Evolutionary conservation across 176 grass and related monocot species (phyloP).

Genomic region (Melocanna baccifera): DNA sequence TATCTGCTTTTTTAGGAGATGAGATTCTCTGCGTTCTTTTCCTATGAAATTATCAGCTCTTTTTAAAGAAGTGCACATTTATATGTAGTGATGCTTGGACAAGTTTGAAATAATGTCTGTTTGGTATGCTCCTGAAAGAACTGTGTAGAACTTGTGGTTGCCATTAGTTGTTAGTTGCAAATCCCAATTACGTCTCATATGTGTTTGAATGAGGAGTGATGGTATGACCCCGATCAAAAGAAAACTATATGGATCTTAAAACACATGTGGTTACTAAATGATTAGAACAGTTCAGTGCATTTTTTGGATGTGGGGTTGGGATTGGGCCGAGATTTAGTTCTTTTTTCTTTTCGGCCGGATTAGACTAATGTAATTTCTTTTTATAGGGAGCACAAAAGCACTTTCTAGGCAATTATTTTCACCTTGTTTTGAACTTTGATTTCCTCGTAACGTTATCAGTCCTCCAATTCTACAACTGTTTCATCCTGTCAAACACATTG

Average conservation of each 20-base stretch:
- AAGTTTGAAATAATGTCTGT: neutral
- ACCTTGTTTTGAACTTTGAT: neutral
- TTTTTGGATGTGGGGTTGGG: neutral
- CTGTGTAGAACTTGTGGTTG: neutral
- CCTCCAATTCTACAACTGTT: neutral
- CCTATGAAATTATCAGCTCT: neutral
- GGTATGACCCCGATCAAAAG: neutral
- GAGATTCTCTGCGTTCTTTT: neutral
- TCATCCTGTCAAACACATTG: neutral
- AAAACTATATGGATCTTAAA: neutral
- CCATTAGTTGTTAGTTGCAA: neutral
- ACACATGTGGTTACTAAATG: neutral
- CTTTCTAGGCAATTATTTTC: neutral
- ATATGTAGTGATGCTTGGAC: neutral
- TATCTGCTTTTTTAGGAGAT: neutral
- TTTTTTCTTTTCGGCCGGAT: neutral
- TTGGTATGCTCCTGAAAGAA: neutral
- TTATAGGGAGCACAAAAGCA: neutral
- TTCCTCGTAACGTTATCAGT: neutral
- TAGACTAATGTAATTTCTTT: neutral
- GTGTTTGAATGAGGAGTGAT: neutral
- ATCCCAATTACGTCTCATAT: neutral
- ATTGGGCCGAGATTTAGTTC: neutral
- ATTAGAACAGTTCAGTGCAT: neutral
- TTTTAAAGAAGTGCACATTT: neutral